Base-by-base conservation (phyloP, 345 rosid genomes). In the Streptanthus diversifolius region DNA sequence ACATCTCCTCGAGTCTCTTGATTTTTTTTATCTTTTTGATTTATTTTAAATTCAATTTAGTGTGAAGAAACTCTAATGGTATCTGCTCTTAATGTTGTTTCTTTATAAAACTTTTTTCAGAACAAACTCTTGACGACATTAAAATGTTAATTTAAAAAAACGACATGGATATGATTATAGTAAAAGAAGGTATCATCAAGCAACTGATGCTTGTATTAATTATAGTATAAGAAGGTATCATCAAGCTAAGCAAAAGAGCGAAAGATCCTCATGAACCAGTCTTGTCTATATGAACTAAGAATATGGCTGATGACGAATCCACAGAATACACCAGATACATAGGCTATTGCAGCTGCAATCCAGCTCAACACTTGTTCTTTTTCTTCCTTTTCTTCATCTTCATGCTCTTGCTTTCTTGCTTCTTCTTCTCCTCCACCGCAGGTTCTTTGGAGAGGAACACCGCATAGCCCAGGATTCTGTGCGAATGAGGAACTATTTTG, bases 271-370 rank as follows among this genome's bases (percentile, higher is more conserved):
- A 18, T 3, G 29, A 57, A 11, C 43, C 44, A 35, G 3, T 11
- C 10, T 35, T 0, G 63, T 69, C 25, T 56, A 33, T 53, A 63
- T 18, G 76, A 62, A 62, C 15, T 5, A 0, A 72, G 18, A 53
- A 51, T 72, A 3, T 72, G 70, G 3, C 24, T 8, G 0, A 62
- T 65, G 32, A 71, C 54, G 35, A 62, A 1, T 41, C 77, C 71
- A 53, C 60, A 68, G 3, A 47, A 5, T 5, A 39, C 19, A 22
- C 47, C 55, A n/a, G 71, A 67, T 33, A 12, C 29, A 1, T 39
- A 45, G 32, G 11, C 64, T 43, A 64, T 32, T 22, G 3, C 71
- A 22, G 70, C 71, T 27, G 77, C 65, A 0, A 54, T 54, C 71
- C 71, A 64, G n/a, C 57, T 73, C 0, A 73, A 0, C 0, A n/a